Conservation (phyloP, 2,329 filamentous ascomycete species). For the Ophiosphaerella korrae region DNA sequence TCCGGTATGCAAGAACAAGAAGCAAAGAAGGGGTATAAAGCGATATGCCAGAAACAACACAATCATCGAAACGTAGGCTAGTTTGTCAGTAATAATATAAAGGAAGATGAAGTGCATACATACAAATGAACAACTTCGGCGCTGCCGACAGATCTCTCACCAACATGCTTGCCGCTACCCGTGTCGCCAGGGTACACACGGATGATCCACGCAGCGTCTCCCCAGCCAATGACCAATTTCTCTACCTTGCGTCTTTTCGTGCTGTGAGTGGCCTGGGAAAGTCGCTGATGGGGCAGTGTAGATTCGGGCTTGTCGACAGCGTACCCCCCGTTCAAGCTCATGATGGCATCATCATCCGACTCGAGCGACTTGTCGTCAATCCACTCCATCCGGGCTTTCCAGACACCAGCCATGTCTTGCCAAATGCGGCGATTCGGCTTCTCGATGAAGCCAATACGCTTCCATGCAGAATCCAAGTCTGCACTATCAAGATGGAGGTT, state of each 20-base stretch:
- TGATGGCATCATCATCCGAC: constrained; percentile 64
- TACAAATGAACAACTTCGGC: constrained; percentile 93
- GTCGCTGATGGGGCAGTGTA: constrained; percentile 51
- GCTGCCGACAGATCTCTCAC: constrained; percentile 74
- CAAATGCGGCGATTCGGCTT: constrained; percentile 84
- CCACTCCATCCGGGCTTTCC: constrained; percentile 93
- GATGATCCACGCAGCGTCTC: constrained; percentile 93
- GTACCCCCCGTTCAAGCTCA: constrained; percentile 42
- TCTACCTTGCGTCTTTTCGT: constrained; percentile 57
- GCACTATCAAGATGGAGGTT: constrained; percentile 78
- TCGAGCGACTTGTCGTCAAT: constrained; percentile 84
- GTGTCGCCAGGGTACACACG: constrained; percentile 81
- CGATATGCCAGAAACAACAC: constrained; percentile 95
- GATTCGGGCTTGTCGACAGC: constrained; percentile 40
- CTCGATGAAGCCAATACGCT: constrained; percentile 89
- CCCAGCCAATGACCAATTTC: constrained; percentile 91
- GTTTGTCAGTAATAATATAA: constrained; percentile 24
- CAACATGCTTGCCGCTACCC: constrained; percentile 68
- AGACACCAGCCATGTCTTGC: constrained; percentile 96
- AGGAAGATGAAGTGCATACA: constrained; percentile 46
- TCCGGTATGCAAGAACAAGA: constrained; percentile 88
- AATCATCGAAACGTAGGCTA: constrained; percentile 87
- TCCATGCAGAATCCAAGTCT: constrained; percentile 87
- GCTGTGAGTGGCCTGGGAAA: constrained; percentile 47
- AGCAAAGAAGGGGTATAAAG: constrained; percentile 92